Evolutionary conservation across 73 alveolate species (phyloP).

Genomic region (Paramecium sexaurelia): DNA sequence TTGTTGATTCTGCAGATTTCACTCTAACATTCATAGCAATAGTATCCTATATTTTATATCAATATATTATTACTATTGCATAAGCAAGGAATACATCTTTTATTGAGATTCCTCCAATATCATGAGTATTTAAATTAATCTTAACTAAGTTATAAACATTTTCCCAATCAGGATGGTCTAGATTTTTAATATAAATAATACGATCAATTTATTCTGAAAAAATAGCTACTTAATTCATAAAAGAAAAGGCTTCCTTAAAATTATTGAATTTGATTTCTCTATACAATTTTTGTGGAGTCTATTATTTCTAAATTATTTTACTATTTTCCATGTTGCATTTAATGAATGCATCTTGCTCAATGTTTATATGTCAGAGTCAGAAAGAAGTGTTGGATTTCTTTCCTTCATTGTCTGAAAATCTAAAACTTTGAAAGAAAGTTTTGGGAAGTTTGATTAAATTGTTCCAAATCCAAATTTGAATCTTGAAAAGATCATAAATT

Average conservation of each 20-base stretch:
- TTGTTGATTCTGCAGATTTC: slow-evolving; percentile 25
- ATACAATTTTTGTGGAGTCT: background rate
- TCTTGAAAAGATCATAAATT: background rate
- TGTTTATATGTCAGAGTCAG: slow-evolving; percentile 4
- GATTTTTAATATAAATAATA: background rate
- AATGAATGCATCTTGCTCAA: slow-evolving; percentile 16
- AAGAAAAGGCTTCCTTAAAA: slow-evolving; percentile 50
- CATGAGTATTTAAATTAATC: slow-evolving; percentile 10
- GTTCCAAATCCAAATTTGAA: slow-evolving; percentile 19
- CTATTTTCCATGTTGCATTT: slow-evolving; percentile 11
- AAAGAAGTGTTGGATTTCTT: background rate
- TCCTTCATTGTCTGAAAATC: slow-evolving; percentile 25
- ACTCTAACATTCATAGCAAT: slow-evolving; percentile 8
- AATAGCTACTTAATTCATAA: slow-evolving; percentile 51
- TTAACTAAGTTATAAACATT: slow-evolving; percentile 36
- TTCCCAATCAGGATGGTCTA: slow-evolving; percentile 62
- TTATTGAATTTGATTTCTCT: slow-evolving; percentile 44
- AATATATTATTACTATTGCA: background rate
- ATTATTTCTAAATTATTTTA: background rate
- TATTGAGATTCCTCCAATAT: background rate
- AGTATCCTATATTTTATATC: background rate
- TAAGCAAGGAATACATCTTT: slow-evolving; percentile 31
- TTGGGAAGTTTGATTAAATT: background rate
- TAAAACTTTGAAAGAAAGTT: background rate
- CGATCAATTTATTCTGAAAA: slow-evolving; percentile 42